Conservation (phyloP, 2,329 filamentous ascomycete species). For the Talaromyces sp. region DNA sequence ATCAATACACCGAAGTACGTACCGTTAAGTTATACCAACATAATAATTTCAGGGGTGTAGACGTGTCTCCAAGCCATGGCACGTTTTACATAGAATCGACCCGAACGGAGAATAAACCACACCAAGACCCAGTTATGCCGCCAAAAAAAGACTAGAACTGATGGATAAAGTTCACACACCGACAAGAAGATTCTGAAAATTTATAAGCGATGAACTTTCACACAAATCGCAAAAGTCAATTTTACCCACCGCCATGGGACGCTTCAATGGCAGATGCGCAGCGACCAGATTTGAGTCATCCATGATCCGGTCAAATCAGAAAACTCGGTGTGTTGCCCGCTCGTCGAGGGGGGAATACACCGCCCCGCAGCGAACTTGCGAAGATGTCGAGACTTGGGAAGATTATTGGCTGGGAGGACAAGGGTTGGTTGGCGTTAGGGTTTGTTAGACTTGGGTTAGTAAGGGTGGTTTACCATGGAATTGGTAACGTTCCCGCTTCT, state of each 20-base stretch:
- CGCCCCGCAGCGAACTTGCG: neutral
- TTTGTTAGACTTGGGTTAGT: slow-evolving; percentile 3
- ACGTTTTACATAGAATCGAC: neutral
- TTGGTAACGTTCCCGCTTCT: slow-evolving; percentile 11
- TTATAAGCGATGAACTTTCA: neutral
- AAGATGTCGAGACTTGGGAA: neutral
- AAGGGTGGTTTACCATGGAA: slow-evolving; percentile 10
- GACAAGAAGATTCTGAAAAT: neutral
- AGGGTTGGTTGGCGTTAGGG: neutral
- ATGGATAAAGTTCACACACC: neutral
- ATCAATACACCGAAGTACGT: neutral
- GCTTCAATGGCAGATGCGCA: too few species aligned
- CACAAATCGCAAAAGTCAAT: neutral
- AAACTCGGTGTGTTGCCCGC: neutral
- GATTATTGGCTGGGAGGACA: neutral
- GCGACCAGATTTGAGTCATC: neutral
- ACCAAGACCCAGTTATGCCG: neutral
- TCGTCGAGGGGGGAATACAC: neutral
- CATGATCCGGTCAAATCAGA: neutral
- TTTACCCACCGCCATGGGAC: too few species aligned
- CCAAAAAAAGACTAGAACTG: neutral
- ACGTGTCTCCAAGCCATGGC: neutral
- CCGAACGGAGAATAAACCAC: neutral
- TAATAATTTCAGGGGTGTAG: neutral
- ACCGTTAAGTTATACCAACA: neutral